These are phyloP conservation scores for Vickermania ingenoplastis DNA, from an alignment of 208 protist species.

Conservation along the genomic window DNA sequence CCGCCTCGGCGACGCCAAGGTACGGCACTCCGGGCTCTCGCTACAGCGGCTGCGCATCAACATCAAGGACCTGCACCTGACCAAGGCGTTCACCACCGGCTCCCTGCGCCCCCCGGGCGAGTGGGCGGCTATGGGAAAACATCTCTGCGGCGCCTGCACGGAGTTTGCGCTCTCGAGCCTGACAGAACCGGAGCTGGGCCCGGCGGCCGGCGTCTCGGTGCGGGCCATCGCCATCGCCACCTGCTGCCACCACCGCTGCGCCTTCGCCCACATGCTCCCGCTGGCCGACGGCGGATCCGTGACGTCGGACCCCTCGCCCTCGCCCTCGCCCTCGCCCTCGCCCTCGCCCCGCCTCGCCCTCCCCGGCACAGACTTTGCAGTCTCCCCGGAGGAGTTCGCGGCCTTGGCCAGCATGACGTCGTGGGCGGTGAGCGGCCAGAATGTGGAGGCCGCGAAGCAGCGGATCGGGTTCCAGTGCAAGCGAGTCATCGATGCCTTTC, in stretches of 20 bases:
- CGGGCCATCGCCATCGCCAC: constrained; percentile 48
- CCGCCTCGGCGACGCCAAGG: constrained; percentile 56
- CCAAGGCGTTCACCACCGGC: constrained; percentile 15
- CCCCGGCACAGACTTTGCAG: constrained; percentile 20
- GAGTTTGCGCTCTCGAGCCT: constrained; percentile 71
- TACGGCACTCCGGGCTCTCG: constrained; percentile 30
- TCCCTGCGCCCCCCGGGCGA: constrained; percentile 1
- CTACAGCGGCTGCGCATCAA: constrained; percentile 59
- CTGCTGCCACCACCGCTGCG: constrained; percentile 75
- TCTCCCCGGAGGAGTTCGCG: constrained; percentile 40
- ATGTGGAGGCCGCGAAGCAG: constrained; percentile 26
- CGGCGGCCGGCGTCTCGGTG: constrained; percentile 5
- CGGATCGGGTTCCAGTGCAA: constrained; percentile 45
- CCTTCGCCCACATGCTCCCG: constrained; percentile 45
- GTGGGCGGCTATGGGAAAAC: constrained; percentile 60
- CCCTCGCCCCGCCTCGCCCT: constrained; percentile 7
- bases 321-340: no score
- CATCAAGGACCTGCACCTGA: constrained; percentile 65
- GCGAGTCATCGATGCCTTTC: constrained; percentile 51
- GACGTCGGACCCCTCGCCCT: background rate
- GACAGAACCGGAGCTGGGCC: constrained; percentile 13
- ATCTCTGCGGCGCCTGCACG: constrained; percentile 70
- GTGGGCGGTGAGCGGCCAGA: constrained; percentile 53
- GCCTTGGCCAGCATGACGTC: constrained; percentile 64
- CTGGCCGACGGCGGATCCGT: background rate